Percentiles rank a stretch among this genome's conserved stretches.
Evolutionary conservation across 495 filamentous ascomycete species (phyloP).

Genomic region (Pyrenula massariospora): DNA sequence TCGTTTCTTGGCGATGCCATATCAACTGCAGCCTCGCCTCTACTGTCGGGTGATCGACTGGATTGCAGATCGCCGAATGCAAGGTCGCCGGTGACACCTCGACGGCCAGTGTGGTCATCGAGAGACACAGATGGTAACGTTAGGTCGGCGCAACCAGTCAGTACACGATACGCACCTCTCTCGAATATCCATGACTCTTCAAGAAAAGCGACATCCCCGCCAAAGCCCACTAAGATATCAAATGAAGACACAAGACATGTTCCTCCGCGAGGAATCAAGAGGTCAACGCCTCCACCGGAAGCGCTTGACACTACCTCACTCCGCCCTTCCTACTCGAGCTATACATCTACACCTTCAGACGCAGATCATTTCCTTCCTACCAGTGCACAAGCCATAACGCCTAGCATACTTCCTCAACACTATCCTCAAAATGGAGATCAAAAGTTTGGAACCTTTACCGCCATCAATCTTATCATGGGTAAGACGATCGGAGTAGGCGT

Average conservation of each 20-base stretch:
- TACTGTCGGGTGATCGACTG: constrained; percentile 2
- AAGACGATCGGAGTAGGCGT: constrained; percentile 15
- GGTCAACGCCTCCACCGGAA: not conserved
- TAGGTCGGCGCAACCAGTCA: not conserved
- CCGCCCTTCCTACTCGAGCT: not conserved
- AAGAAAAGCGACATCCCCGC: not conserved
- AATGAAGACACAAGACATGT: not conserved
- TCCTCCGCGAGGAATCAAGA: not conserved
- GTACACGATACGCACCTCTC: not conserved
- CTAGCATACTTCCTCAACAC: not conserved
- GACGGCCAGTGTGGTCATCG: not conserved
- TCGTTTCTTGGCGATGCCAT: constrained; percentile 14
- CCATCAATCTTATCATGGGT: constrained; percentile 21
- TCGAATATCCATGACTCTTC: not conserved
- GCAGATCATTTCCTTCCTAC: constrained; percentile 8
- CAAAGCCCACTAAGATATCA: not conserved
- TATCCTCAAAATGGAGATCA: constrained; percentile 2
- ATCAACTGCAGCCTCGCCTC: constrained; percentile 17
- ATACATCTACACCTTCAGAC: not conserved
- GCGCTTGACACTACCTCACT: not conserved
- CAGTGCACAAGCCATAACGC: not conserved
- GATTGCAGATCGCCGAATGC: not conserved
- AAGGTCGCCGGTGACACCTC: not conserved
- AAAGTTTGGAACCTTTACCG: constrained; percentile 18
- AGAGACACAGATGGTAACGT: not conserved